Conservation (phyloP, 2,329 filamentous ascomycete species). For the Colletotrichum sp. region DNA sequence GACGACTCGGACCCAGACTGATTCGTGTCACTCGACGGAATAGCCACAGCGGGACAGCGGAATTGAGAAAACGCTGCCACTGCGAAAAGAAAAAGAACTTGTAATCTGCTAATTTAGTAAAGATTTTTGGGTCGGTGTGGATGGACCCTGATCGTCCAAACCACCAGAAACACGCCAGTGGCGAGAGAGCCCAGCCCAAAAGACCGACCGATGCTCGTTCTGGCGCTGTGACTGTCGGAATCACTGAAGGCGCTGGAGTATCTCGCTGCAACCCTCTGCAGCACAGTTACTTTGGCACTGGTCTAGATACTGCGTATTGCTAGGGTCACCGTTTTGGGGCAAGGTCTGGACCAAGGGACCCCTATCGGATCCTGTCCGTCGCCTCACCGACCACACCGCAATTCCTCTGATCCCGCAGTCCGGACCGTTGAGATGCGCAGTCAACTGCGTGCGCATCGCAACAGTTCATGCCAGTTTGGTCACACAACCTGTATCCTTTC, state of each 20-base stretch:
- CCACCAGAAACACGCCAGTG: slow-evolving; percentile 17
- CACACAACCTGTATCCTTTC: not conserved
- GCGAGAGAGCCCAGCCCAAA: not conserved
- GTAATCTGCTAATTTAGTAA: not conserved
- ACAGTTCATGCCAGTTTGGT: not conserved
- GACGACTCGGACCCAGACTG: not conserved
- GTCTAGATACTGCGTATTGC: not conserved
- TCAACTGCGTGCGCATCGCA: not conserved
- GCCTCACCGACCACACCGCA: slow-evolving; percentile 8
- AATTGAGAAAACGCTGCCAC: not conserved
- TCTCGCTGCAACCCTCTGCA: not conserved
- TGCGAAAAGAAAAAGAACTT: not conserved
- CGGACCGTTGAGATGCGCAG: not conserved
- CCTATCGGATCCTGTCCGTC: slow-evolving; percentile 3
- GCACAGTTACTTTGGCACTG: not conserved
- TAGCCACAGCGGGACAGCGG: not conserved
- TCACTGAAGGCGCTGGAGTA: not conserved
- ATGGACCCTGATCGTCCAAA: slow-evolving; percentile 20
- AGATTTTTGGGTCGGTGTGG: slow-evolving; percentile 1
- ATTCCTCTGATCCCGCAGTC: slow-evolving; percentile 4
- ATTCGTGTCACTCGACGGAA: not conserved
- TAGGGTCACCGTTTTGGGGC: not conserved
- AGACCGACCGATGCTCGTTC: not conserved
- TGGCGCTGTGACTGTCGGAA: not conserved
- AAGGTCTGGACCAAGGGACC: not conserved